A percentile compares a stretch with the other conserved stretches of the same genome.
Conservation (phyloP, 805 yeast species). For the Diddensiella caesifluorescens region DNA sequence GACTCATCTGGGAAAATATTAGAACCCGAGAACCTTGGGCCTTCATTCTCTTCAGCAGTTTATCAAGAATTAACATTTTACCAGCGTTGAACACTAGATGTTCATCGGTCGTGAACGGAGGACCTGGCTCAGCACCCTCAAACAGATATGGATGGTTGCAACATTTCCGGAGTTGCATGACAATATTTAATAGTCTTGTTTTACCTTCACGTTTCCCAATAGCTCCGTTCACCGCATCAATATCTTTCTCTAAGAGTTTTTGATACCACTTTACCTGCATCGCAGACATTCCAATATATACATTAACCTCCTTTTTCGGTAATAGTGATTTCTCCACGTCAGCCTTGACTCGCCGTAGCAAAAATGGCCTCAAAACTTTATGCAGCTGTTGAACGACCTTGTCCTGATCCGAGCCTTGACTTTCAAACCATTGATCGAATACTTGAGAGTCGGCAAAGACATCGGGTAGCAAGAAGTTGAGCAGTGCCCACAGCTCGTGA, state of each 20-base stretch:
- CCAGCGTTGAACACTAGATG: slow-evolving; percentile 84
- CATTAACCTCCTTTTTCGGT: slow-evolving; percentile 84
- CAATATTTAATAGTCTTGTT: slow-evolving; percentile 83
- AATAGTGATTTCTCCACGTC: slow-evolving; percentile 89
- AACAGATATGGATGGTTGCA: slow-evolving; percentile 96
- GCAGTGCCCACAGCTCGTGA: slow-evolving; percentile 93
- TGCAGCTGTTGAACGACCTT: slow-evolving; percentile 84
- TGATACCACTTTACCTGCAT: slow-evolving; percentile 94
- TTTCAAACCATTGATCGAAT: slow-evolving; percentile 88
- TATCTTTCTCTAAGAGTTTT: slow-evolving; percentile 79
- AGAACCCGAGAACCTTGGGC: slow-evolving; percentile 83
- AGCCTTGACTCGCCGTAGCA: slow-evolving; percentile 81
- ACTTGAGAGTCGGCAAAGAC: slow-evolving; percentile 88
- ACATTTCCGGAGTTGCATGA: slow-evolving; percentile 94
- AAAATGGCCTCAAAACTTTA: slow-evolving; percentile 78
- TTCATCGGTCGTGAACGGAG: slow-evolving; percentile 93
- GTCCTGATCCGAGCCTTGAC: slow-evolving; percentile 51
- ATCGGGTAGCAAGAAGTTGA: slow-evolving; percentile 88
- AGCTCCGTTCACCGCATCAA: slow-evolving; percentile 93
- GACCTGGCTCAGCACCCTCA: slow-evolving; percentile 99
- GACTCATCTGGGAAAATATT: slow-evolving; percentile 89
- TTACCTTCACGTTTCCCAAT: slow-evolving; percentile 81
- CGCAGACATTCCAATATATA: slow-evolving; percentile 93
- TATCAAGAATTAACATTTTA: slow-evolving; percentile 85
- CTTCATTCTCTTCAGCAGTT: slow-evolving; percentile 65